Evolutionary conservation across 1,284 basidiomycete species (phyloP).

Genomic region (Moesziomyces sp.): DNA sequence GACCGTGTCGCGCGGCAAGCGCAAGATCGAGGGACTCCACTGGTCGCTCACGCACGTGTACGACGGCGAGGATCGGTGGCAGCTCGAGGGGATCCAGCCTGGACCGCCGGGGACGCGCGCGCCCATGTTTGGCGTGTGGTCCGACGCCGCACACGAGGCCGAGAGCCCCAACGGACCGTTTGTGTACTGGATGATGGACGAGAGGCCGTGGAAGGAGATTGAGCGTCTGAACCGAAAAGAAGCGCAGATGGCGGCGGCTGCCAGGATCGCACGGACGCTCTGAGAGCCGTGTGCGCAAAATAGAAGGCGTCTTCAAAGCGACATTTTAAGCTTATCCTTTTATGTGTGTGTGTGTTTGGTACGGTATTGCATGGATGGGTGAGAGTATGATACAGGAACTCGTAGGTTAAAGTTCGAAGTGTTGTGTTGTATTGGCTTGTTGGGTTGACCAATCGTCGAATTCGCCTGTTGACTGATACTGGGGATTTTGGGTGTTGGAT

Average conservation of each 20-base stretch:
- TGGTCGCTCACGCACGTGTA: slow-evolving; percentile 53
- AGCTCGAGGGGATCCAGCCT: slow-evolving; percentile 48
- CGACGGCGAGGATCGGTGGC: slow-evolving; percentile 55
- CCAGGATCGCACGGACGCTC: too few relatives aligned
- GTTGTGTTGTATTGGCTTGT: not conserved
- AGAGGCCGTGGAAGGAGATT: slow-evolving; percentile 44
- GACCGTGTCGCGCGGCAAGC: slow-evolving; percentile 20
- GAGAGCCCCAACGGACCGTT: slow-evolving; percentile 47
- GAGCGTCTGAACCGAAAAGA: slow-evolving; percentile 4
- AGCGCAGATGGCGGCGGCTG: too few relatives aligned
- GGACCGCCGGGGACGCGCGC: slow-evolving; percentile 47
- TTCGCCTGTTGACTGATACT: too few relatives aligned
- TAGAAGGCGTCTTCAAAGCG: too few relatives aligned
- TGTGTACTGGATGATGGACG: slow-evolving; percentile 52
- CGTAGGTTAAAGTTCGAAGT: not conserved
- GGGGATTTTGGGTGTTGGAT: too few relatives aligned
- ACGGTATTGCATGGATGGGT: too few relatives aligned
- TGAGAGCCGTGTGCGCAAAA: too few relatives aligned
- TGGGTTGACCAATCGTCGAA: not conserved
- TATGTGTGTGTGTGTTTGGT: too few relatives aligned
- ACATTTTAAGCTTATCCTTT: too few relatives aligned
- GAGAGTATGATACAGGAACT: too few relatives aligned
- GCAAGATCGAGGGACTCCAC: slow-evolving; percentile 41
- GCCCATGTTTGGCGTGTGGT: slow-evolving; percentile 56
- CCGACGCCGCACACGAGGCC: slow-evolving; percentile 37